Base-by-base conservation (phyloP, 148 eudicot species). In the Hydrangea macrophylla region DNA sequence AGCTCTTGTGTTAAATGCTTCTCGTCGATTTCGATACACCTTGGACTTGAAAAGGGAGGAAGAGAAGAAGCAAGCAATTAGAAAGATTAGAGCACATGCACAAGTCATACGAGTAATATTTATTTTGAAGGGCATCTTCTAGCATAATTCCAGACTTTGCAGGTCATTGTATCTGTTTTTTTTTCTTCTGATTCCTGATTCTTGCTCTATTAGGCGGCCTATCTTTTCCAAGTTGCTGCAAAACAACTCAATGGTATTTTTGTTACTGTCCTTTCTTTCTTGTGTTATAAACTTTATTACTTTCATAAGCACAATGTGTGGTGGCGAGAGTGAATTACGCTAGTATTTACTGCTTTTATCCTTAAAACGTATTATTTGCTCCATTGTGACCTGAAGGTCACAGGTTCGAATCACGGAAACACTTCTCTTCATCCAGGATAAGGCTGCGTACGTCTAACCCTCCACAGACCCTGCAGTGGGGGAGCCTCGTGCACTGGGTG, bases 1-100 rank as follows among this genome's bases (percentile, higher is more conserved):
- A 22, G 98, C 98, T 35, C 98, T 92, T 64, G 98, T 90, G 64
- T 73, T 92, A 55, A 92, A 92, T 92, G 98, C 96, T 50, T 86
- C 96, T 57, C 86, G 98, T 55, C 81, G 96, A 76, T 92, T 92
- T 72, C 88, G 98, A 15, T 92, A 90, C 75, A 92, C 98, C 18
- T 74, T 92, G 81, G 96, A 92, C 69, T 76, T 90, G 80, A 92
- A 90, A 81, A 92, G 78, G 83, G 96, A 86, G 78, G 96, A 88
- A 79, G 96, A 90, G 69, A 86, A 89, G 82, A 79, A 80, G 74
- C 78, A 84, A 65, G 76, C 80, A 24, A 77, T 88, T 59, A 80
- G 88, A 65, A 92, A 88, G 82, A 88, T 92, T 60, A 80, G 96
- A 78, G 80, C 89, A 15, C 96, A 92, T 88, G 94, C 96, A 33